Percentiles rank a stretch among this genome's conserved stretches.
These are phyloP conservation scores for Nicotiana benthamiana DNA, from an alignment of 257 asterid genomes.

Conservation along the genomic window DNA sequence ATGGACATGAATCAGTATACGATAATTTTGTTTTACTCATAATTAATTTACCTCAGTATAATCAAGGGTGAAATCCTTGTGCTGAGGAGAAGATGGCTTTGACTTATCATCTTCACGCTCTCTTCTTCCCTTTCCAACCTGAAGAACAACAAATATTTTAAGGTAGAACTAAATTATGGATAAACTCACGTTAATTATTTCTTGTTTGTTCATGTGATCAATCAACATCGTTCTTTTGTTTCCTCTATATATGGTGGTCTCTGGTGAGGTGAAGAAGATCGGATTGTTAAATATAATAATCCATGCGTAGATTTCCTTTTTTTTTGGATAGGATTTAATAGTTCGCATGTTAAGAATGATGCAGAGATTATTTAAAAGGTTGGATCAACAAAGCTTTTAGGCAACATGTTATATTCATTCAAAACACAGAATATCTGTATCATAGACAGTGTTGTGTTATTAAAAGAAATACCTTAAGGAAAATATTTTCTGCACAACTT, in stretches of 20 bases:
- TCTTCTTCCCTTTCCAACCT: constrained; percentile 1
- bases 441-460: too few relatives aligned
- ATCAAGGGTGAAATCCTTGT: background rate
- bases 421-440: background rate
- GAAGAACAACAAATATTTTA: background rate
- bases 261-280: too few relatives aligned
- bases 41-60: background rate
- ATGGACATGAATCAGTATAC: background rate
- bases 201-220: too few relatives aligned
- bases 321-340: background rate
- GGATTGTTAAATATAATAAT: too few relatives aligned
- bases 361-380: background rate
- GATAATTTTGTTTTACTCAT: background rate
- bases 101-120: background rate
- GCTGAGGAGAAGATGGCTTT: background rate
- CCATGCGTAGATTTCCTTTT: too few relatives aligned
- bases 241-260: too few relatives aligned
- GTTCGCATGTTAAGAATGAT: background rate
- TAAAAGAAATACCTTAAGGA: background rate
- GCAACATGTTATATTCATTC: background rate
- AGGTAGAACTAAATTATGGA: background rate
- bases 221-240: too few relatives aligned
- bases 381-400: background rate
- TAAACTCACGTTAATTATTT: background rate
- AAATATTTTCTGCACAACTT: constrained; percentile 30